Evolutionary conservation across 2,329 filamentous ascomycete species (phyloP), one percentile per base, ranked within the genome.

Genomic region (Septoria linicola): DNA sequence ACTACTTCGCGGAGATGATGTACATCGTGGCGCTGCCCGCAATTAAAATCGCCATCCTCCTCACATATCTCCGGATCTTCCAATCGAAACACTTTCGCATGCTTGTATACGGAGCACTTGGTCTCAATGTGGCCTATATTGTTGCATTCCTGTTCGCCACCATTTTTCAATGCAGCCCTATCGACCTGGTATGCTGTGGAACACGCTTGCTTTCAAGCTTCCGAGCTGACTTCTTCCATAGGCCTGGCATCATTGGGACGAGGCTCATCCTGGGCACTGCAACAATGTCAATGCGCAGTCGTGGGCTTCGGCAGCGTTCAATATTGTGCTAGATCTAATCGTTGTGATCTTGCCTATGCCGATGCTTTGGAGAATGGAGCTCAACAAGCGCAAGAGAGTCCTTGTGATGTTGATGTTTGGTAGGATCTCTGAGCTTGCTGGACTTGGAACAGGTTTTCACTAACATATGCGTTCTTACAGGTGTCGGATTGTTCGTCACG

Each of bases 401-500:
- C 25, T 52, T 4, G 49, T 52, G 14, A 52, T 48, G 30, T 25
- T 52, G 8, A 52, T 52, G 49, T 52, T 52, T 27, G 44, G 44
- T 40, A 45, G 30, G 46, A 13, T 13, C 14, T 14, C 21, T 13
- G 2, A 4, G 10, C 8, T 13, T 40, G 11, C 10, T 30, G 2
- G 4, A 10, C 13, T 11, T 19, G 1, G 4, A 1, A 8, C 3
- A 31, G 13, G 20, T 3, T 5, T 8, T 11, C 19, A 20, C 51
- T 53, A 23, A 49, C 34, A 32, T 11, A 7, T 5, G 5, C n/a
- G 13, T 34, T 7, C 14, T 8, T 16, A 7, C 10, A 56, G 54
- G 53, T 11, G 53, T 58, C 7, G 55, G 55, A n/a, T 55, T 46
- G 37, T 58, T 58, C 27, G 55, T 58, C 21, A 56, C 55, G 10